Conservation (phyloP, 257 asterid genomes). For the Thymus mandschuricus region DNA sequence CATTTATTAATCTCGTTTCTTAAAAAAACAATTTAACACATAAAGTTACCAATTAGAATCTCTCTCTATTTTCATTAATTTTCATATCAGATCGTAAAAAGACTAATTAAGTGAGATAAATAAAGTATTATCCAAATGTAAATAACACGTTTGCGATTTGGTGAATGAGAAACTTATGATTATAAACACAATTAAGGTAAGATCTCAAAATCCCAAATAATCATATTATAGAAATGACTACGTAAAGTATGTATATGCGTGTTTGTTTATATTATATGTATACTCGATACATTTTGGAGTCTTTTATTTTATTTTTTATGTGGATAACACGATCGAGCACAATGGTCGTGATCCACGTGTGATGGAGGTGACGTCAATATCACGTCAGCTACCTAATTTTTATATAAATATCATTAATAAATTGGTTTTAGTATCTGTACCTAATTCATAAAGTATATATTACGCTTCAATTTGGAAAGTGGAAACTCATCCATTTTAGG, state of each 20-base stretch:
- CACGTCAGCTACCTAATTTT: conserved; percentile 18
- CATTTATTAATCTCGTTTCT: too few relatives aligned
- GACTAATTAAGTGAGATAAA: too few relatives aligned
- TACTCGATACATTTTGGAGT: neutral
- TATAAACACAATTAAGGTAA: neutral
- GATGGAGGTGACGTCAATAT: neutral
- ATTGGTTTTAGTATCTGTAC: neutral
- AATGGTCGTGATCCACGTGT: conserved; percentile 24
- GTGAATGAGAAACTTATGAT: neutral
- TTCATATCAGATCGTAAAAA: too few relatives aligned
- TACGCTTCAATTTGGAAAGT: neutral
- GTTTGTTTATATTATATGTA: neutral
- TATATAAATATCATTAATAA: neutral
- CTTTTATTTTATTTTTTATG: neutral
- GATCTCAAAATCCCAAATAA: neutral
- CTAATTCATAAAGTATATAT: conserved; percentile 9
- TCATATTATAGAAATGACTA: neutral
- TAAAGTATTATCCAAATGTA: too few relatives aligned
- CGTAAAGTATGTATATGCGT: neutral
- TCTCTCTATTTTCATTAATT: too few relatives aligned
- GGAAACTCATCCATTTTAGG: too few relatives aligned
- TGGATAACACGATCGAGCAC: neutral
- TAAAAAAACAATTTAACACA: too few relatives aligned
- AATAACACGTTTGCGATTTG: neutral
- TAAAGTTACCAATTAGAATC: too few relatives aligned